Conservation (phyloP, 1,284 basidiomycete species). For the Leucoagaricus sp. region DNA sequence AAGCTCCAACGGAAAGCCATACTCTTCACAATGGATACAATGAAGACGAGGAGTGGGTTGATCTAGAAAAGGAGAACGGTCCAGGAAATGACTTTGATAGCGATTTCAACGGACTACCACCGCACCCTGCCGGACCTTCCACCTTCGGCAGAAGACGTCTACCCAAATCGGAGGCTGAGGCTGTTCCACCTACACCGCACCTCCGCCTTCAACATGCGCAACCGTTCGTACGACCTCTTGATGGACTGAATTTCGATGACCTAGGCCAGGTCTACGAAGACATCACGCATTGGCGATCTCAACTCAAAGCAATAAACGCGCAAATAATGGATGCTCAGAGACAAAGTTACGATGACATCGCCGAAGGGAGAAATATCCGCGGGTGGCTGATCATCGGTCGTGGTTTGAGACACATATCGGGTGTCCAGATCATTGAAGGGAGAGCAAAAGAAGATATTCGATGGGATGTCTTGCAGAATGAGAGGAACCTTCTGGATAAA, state of each 20-base stretch:
- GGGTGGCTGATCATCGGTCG: conserved; percentile 79
- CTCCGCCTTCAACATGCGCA: conserved; percentile 66
- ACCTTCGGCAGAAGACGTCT: conserved; percentile 31
- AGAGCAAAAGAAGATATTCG: conserved; percentile 78
- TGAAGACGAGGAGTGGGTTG: conserved; percentile 55
- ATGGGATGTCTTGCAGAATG: conserved; percentile 74
- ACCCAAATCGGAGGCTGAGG: conserved; percentile 34
- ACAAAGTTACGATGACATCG: conserved; percentile 67
- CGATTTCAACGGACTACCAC: conserved; percentile 35
- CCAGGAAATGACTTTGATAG: conserved; percentile 40
- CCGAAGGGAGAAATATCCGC: conserved; percentile 63
- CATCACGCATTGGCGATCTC: conserved; percentile 68
- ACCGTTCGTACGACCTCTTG: conserved; percentile 71
- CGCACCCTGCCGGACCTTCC: conserved; percentile 35
- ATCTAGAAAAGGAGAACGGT: conserved; percentile 37
- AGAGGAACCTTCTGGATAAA: conserved; percentile 44
- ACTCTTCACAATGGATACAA: conserved; percentile 25
- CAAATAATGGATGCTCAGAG: conserved; percentile 69
- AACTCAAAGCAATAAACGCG: conserved; percentile 69
- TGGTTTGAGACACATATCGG: conserved; percentile 64
- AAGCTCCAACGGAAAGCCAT: conserved; percentile 14
- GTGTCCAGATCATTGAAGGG: conserved; percentile 70
- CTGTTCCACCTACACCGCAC: conserved; percentile 61
- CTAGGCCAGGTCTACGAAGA: conserved; percentile 66
- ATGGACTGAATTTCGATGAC: conserved; percentile 64